Evolutionary conservation across 1,284 basidiomycete genomes (phyloP).

Genomic region (Athelia psychrophila): DNA sequence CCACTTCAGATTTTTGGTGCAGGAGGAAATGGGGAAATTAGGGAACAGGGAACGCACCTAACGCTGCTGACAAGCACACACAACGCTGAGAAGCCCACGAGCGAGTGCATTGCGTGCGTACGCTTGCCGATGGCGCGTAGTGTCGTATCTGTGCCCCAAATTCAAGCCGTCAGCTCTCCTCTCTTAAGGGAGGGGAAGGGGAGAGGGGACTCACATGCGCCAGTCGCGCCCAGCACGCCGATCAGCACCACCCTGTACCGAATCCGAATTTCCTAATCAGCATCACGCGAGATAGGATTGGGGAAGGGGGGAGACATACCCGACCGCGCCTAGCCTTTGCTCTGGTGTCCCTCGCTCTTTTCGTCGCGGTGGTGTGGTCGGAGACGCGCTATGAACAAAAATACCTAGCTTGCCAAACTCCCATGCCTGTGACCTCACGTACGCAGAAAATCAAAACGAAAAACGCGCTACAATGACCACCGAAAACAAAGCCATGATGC

Average conservation of each 20-base stretch:
- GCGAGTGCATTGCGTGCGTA: constrained; percentile 72
- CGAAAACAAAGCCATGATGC: too few relatives aligned
- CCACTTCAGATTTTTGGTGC: not conserved
- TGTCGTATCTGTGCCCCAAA: constrained; percentile 48
- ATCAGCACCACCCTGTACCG: constrained; percentile 45
- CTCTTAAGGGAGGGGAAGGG: too few relatives aligned
- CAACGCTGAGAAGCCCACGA: constrained; percentile 64
- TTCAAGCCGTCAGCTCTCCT: too few relatives aligned
- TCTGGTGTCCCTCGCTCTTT: constrained; percentile 33
- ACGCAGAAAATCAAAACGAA: too few relatives aligned
- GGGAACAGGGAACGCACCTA: constrained; percentile 36
- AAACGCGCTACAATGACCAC: too few relatives aligned
- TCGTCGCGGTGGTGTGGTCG: too few relatives aligned
- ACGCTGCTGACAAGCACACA: constrained; percentile 54
- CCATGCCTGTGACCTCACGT: too few relatives aligned
- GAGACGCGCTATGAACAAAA: too few relatives aligned
- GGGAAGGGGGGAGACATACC: constrained; percentile 24
- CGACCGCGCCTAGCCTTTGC: constrained; percentile 49
- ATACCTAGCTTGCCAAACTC: too few relatives aligned
- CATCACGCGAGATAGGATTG: too few relatives aligned
- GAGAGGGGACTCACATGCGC: constrained; percentile 44
- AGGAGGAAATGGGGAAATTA: too few relatives aligned
- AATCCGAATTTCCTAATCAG: too few relatives aligned
- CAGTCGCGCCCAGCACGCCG: constrained; percentile 60
- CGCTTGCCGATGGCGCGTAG: constrained; percentile 73